These are phyloP conservation scores for Rheum nobile DNA, from an alignment of 148 eudicot species.

Conservation along the genomic window DNA sequence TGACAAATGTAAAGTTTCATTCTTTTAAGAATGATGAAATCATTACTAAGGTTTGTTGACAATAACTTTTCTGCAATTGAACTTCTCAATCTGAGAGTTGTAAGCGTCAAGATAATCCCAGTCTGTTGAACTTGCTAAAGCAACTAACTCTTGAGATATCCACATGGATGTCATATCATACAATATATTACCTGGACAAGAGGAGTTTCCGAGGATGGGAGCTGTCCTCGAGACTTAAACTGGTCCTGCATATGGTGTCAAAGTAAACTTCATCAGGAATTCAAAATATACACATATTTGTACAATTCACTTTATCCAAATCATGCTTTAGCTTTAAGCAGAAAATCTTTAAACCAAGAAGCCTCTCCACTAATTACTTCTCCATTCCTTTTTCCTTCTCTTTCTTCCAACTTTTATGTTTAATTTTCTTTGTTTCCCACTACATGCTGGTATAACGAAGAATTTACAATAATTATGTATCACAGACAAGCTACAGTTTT, in stretches of 20 bases:
- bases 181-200: conserved; percentile 12
- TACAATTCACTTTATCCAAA: background rate
- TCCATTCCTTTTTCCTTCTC: background rate
- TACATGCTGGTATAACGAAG: background rate
- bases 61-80: background rate
- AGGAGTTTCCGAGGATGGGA: conserved; percentile 23
- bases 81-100: background rate
- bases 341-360: background rate
- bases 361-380: background rate
- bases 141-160: background rate
- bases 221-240: conserved; percentile 30
- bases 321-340: background rate
- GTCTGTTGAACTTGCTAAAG: background rate
- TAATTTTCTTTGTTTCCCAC: background rate
- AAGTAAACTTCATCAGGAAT: background rate
- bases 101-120: background rate
- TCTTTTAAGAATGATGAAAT: background rate
- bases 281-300: background rate
- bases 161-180: background rate
- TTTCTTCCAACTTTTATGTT: background rate
- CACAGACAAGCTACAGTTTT: background rate
- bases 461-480: background rate
- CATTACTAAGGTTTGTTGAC: background rate
- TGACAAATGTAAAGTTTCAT: background rate
- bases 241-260: conserved; percentile 36